A percentile compares a stretch with the other conserved stretches of the same genome.
Evolutionary conservation across 2,329 filamentous ascomycete genomes (phyloP).

Genomic region (Pestalotiopsis sp.): DNA sequence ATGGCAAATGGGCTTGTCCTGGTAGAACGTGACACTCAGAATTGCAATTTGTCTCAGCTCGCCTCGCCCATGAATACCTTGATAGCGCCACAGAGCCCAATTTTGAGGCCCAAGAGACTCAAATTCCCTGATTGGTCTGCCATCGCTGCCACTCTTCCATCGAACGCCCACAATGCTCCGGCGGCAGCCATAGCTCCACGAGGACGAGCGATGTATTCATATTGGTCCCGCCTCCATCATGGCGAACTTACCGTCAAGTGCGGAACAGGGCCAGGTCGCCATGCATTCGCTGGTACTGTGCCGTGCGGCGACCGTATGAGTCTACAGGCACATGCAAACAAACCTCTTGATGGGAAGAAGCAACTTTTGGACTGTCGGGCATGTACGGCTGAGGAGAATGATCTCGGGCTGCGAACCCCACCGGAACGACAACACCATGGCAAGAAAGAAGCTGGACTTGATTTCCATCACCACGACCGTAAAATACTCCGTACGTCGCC

Average conservation of each 20-base stretch:
- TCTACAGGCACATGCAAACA: not conserved
- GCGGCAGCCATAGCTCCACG: not conserved
- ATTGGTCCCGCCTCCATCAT: not conserved
- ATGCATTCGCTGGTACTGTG: not conserved
- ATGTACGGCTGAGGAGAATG: not conserved
- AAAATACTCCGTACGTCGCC: not conserved
- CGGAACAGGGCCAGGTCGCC: not conserved
- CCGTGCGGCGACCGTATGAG: not conserved
- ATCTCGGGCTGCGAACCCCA: not conserved
- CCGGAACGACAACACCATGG: not conserved
- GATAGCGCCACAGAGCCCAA: not conserved
- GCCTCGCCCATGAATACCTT: not conserved
- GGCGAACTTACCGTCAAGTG: not conserved
- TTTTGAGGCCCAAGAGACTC: not conserved
- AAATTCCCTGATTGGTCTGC: not conserved
- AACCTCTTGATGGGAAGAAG: not conserved
- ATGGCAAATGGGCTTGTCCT: not conserved
- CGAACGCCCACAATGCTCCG: not conserved
- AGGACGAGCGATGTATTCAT: not conserved
- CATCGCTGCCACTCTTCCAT: not conserved
- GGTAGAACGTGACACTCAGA: not conserved
- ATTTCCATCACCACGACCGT: no score
- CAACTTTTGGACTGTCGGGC: not conserved
- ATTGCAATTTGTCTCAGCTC: not conserved
- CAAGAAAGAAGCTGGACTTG: no score